Conservation (phyloP, 805 yeast species). For the Ogataea ganodermae region DNA sequence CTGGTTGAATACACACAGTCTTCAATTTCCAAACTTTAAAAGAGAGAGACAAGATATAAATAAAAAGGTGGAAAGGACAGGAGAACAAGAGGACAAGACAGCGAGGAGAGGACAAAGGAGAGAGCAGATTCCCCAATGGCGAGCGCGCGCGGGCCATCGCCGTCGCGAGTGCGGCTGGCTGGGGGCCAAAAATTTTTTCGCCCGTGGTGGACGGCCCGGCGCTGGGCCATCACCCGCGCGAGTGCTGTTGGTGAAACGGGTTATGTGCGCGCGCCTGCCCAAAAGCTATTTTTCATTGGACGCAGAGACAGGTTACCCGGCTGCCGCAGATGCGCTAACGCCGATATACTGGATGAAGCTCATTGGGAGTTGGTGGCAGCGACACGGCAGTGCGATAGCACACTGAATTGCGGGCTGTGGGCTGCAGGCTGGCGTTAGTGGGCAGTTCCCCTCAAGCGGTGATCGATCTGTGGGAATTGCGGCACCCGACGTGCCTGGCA, state of each 20-base stretch:
- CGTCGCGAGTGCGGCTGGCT: neutral
- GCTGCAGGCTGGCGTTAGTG: neutral
- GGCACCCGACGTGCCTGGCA: too few species aligned
- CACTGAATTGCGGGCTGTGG: neutral
- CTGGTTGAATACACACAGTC: slow-evolving; percentile 16
- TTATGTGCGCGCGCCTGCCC: slow-evolving; percentile 9
- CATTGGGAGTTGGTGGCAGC: slow-evolving; percentile 4
- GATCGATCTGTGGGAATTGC: neutral
- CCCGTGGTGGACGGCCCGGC: slow-evolving; percentile 4
- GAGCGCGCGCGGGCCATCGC: slow-evolving; percentile 2
- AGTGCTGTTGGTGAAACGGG: neutral
- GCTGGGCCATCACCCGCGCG: neutral
- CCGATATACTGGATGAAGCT: slow-evolving; percentile 5
- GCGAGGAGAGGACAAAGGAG: slow-evolving; percentile 8
- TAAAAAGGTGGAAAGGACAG: slow-evolving; percentile 14
- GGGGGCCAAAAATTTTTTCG: slow-evolving; percentile 4
- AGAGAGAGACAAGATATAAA: slow-evolving; percentile 18
- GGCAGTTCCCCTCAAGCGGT: neutral
- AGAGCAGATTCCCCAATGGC: slow-evolving; percentile 4
- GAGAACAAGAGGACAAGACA: slow-evolving; percentile 8
- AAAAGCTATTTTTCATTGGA: slow-evolving; percentile 16
- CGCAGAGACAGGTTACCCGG: slow-evolving; percentile 3
- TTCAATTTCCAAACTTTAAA: slow-evolving; percentile 1
- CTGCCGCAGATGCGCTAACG: slow-evolving; percentile 5
- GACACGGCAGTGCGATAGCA: neutral